A percentile compares a stretch with the other conserved stretches of the same genome.
Conservation (phyloP, 495 filamentous ascomycete genomes). For the Bryoglossum gracile region DNA sequence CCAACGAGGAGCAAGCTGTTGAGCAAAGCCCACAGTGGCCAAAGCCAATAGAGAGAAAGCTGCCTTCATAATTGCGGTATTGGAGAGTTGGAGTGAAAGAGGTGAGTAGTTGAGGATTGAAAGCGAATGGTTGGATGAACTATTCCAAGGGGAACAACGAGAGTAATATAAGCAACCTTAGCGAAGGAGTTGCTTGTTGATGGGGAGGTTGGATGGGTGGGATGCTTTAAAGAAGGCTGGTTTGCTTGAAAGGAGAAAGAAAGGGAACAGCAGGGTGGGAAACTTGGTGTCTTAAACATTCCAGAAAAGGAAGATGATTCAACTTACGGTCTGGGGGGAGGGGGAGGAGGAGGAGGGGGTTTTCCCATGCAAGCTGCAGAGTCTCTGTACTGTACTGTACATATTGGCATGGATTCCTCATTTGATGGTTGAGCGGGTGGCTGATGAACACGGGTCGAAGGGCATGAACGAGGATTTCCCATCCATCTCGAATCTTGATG, state of each 20-base stretch:
- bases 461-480: background rate
- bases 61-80: slow-evolving; percentile 21
- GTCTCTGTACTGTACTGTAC: too few relatives aligned
- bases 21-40: slow-evolving; percentile 17
- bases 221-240: slow-evolving; percentile 18
- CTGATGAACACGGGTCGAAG: background rate
- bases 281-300: slow-evolving; percentile 15
- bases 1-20: slow-evolving; percentile 10
- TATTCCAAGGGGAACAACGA: slow-evolving; percentile 17
- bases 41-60: slow-evolving; percentile 25
- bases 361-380: background rate
- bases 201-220: slow-evolving; percentile 16
- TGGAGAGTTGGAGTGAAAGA: slow-evolving; percentile 3
- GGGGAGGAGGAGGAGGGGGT: too few relatives aligned
- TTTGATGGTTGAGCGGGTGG: background rate
- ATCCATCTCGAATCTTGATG: too few relatives aligned
- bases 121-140: slow-evolving; percentile 15
- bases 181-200: slow-evolving; percentile 26
- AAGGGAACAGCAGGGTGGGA: slow-evolving; percentile 9
- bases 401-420: too few relatives aligned
- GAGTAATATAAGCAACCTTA: slow-evolving; percentile 28
- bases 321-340: background rate
- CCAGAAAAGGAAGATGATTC: background rate
- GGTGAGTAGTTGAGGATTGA: background rate
- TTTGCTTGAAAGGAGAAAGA: slow-evolving; percentile 12